phyloP scores from a whole-genome alignment of 2,329 filamentous ascomycete genomes.

The Hypoxylon sp. region DNA sequence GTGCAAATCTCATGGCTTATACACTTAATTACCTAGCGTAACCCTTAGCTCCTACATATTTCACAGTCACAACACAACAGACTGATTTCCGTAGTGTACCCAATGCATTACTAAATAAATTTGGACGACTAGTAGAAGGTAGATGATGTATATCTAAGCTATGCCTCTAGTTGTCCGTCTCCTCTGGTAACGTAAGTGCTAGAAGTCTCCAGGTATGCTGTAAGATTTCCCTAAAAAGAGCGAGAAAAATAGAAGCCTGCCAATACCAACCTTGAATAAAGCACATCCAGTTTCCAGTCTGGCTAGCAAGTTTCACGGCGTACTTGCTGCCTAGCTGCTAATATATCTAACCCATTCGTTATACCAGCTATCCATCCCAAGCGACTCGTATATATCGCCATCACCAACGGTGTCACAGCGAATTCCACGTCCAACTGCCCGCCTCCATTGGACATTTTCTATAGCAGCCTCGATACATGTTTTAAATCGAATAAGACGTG shows the following conservation, averaged over 20 bases:
- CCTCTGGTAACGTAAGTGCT: not conserved
- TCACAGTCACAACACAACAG: not conserved
- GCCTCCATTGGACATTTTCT: not conserved
- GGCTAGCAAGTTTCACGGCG: no score
- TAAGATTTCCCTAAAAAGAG: no score
- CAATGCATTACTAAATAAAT: not conserved
- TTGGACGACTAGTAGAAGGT: not conserved
- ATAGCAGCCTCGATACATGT: not conserved
- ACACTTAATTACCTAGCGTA: not conserved
- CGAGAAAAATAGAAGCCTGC: no score
- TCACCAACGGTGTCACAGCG: not conserved
- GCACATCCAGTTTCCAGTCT: no score
- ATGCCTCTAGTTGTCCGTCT: not conserved
- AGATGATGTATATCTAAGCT: not conserved
- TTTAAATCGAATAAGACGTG: conserved; percentile 13
- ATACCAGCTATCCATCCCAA: not conserved
- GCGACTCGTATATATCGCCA: not conserved
- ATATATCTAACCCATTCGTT: conserved; percentile 10
- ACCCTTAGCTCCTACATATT: not conserved
- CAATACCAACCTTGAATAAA: no score
- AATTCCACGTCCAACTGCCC: not conserved
- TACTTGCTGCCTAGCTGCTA: not conserved
- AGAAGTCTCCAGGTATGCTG: no score
- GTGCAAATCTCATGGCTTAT: not conserved
- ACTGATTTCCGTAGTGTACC: not conserved